Evolutionary conservation across 2,329 filamentous ascomycete genomes (phyloP), one percentile per base, ranked within the genome.

Genomic region (Albophoma yamanashiensis): DNA sequence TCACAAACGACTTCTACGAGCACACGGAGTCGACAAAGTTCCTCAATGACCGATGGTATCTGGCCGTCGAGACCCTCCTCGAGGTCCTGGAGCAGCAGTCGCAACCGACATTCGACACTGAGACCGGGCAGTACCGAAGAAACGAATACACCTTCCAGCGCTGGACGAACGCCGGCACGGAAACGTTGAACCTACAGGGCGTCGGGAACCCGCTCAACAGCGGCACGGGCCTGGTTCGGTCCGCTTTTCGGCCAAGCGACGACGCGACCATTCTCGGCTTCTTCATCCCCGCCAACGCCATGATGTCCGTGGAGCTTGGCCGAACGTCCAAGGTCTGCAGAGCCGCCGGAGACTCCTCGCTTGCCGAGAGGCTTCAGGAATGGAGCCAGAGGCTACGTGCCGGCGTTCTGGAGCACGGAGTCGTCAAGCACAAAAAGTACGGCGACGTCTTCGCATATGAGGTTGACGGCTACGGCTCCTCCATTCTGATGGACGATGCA

Each of bases 221-320:
- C 65, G 90, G 87, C 22, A 97, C 94, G 0, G 92, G 91, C 0
- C 82, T 99, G 1, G 82, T 97, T 56, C 86, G 94, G 61, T 96
- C 91, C 47, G 93, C 94, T 0, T 99, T 99, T 76, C 84, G 94
- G 1, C 94, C 94, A 5, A 96, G 91, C 64, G 94, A 99, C 68
- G 94, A 99, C 72, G 91, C 94, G 3, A 95, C 92, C 0, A 97
- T 94, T 43, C 79, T 99, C 3, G 92, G 92, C 53, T 99, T 91
- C 78, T 91, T 96, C 71, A 96, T 99, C 65, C 94, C 94, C 0
- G 88, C 91, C 43, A 99, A 99, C 70, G 94, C 94, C 31, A 93
- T 96, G 87, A 96, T 99, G 82, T 87, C 91, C 2, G 89, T 93
- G 0, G 92, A 99, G 73, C 79, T 99, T 34, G 84, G 86, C 64